Evolutionary conservation across 768 basidiomycete genomes (phyloP).

Genomic region (Russula vinacea): DNA sequence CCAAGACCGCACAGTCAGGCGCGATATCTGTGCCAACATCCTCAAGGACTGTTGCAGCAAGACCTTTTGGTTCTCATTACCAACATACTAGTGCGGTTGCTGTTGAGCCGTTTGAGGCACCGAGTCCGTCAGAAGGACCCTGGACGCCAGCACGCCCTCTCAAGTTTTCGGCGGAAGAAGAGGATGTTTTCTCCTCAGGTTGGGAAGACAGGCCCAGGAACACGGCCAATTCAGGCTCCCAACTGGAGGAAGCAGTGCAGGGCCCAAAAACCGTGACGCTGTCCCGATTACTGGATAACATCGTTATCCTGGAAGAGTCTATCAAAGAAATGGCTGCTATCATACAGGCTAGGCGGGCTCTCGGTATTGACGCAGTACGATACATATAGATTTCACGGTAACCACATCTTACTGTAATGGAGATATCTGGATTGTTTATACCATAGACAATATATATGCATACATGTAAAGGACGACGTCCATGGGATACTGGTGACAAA

Average conservation of each 20-base stretch:
- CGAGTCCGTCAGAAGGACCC: conserved; percentile 53
- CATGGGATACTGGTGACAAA: conserved; percentile 4
- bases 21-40: conserved; percentile 45
- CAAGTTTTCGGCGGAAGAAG: conserved; percentile 59
- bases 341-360: conserved; percentile 73
- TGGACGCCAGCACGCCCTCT: conserved; percentile 59
- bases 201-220: conserved; percentile 43
- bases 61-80: conserved; percentile 85
- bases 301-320: conserved; percentile 91
- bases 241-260: conserved; percentile 34
- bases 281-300: conserved; percentile 85
- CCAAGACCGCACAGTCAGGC: conserved; percentile 34
- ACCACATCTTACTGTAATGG: not conserved
- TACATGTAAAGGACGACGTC: conserved; percentile 12
- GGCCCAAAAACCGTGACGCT: conserved; percentile 57
- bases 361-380: conserved; percentile 80
- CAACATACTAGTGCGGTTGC: conserved; percentile 66
- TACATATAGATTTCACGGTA: conserved; percentile 49
- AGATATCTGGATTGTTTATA: conserved; percentile 11
- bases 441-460: conserved; percentile 9
- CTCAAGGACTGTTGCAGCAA: conserved; percentile 52
- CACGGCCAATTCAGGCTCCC: conserved; percentile 29
- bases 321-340: conserved; percentile 90
- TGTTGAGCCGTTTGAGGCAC: conserved; percentile 67
- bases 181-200: conserved; percentile 62